phyloP scores from a whole-genome alignment of 176 grass and related monocot genomes.

The Leersia perrieri region DNA sequence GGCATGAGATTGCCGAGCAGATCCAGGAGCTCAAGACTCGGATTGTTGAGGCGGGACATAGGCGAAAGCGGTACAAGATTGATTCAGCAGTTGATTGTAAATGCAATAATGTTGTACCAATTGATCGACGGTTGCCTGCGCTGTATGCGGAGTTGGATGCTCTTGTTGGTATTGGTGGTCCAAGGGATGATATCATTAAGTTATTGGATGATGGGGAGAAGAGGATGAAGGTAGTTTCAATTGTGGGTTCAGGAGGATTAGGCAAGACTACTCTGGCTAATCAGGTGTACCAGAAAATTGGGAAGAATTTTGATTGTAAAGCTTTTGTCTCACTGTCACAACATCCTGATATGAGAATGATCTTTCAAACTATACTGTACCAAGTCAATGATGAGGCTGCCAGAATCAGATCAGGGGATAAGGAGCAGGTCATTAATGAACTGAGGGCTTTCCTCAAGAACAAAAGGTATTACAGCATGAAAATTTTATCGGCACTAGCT shows the following conservation, averaged over 20 bases:
- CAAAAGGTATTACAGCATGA: conserved; percentile 29
- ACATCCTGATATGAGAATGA: conserved; percentile 19
- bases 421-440: conserved; percentile 23
- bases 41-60: background rate
- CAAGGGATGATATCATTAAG: conserved; percentile 27
- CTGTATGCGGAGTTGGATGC: conserved; percentile 9
- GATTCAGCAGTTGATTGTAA: background rate
- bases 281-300: conserved; percentile 21
- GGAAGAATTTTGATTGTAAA: conserved; percentile 4
- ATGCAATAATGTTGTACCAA: background rate
- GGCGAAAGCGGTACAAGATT: conserved; percentile 32
- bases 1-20: conserved; percentile 1
- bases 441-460: conserved; percentile 35
- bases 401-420: background rate
- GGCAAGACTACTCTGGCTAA: conserved; percentile 50
- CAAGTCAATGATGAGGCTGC: conserved; percentile 20
- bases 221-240: conserved; percentile 34
- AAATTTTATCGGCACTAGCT: background rate
- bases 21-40: conserved; percentile 30
- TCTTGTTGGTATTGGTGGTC: conserved; percentile 30
- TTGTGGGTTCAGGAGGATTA: conserved; percentile 42
- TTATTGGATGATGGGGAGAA: background rate
- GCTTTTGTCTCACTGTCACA: conserved; percentile 41
- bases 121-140: conserved; percentile 6
- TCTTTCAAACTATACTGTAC: conserved; percentile 26